Conservation (phyloP, 768 basidiomycete species). For the Ramaria sp. region DNA sequence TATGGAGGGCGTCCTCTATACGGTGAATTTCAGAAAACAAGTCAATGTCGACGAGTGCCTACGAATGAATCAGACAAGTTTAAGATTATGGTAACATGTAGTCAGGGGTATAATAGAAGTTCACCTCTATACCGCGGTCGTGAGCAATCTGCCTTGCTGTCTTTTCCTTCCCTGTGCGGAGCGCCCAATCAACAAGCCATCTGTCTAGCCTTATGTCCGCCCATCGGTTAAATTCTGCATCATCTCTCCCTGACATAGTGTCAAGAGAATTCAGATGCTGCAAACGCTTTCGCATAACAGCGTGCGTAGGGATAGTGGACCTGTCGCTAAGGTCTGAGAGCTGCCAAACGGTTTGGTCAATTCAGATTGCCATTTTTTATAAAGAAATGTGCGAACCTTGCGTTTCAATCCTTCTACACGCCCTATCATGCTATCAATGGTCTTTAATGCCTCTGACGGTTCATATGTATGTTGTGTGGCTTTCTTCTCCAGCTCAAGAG, state of each 20-base stretch:
- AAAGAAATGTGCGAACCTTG: slow-evolving; percentile 48
- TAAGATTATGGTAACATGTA: too few relatives aligned
- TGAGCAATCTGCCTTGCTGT: slow-evolving; percentile 70
- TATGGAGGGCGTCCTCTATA: slow-evolving; percentile 71
- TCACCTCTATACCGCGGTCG: slow-evolving; percentile 71
- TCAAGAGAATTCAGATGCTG: slow-evolving; percentile 62
- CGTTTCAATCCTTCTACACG: slow-evolving; percentile 74
- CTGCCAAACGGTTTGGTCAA: slow-evolving; percentile 18
- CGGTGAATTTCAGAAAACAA: slow-evolving; percentile 81
- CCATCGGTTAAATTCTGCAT: slow-evolving; percentile 63
- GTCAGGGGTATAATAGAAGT: slow-evolving; percentile 15
- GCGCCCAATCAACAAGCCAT: slow-evolving; percentile 89
- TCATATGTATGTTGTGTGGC: slow-evolving; percentile 27
- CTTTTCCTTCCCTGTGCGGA: slow-evolving; percentile 67
- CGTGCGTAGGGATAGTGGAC: slow-evolving; percentile 46
- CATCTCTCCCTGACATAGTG: slow-evolving; percentile 36
- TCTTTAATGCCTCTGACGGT: slow-evolving; percentile 43
- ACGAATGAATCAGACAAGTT: slow-evolving; percentile 3
- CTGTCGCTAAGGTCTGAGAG: slow-evolving; percentile 40
- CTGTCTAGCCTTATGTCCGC: slow-evolving; percentile 71
- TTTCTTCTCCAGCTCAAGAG: slow-evolving; percentile 49
- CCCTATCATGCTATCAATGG: slow-evolving; percentile 67
- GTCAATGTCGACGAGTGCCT: slow-evolving; percentile 87
- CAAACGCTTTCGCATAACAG: slow-evolving; percentile 64
- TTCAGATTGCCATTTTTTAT: not conserved